These are phyloP conservation scores for Xylaria sp. DNA, from an alignment of 2,329 filamentous ascomycete species.

Conservation along the genomic window DNA sequence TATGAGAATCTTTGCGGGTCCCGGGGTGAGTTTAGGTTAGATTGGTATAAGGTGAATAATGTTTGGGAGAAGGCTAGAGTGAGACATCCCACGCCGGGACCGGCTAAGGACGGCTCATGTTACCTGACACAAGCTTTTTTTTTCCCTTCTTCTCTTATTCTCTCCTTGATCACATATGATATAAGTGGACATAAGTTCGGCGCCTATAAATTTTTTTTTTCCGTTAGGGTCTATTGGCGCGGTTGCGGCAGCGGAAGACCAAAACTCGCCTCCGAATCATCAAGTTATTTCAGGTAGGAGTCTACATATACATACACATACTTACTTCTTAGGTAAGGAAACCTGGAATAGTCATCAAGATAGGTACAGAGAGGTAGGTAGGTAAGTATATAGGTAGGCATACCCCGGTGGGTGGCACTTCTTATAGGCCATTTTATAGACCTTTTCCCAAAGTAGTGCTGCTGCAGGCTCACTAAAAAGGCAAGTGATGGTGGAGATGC, in stretches of 20 bases:
- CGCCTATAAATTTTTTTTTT: too few species aligned
- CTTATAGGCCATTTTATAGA: background rate
- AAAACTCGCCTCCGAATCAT: too few species aligned
- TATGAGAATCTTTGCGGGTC: background rate
- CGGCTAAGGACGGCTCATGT: constrained; percentile 25
- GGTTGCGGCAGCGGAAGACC: too few species aligned
- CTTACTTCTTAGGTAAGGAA: too few species aligned
- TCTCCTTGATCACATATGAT: background rate
- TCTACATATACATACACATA: too few species aligned
- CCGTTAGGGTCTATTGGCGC: too few species aligned
- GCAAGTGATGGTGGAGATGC: constrained; percentile 37
- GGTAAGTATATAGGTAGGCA: background rate
- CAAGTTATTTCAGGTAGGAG: too few species aligned
- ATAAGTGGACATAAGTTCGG: too few species aligned
- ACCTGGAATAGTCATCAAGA: too few species aligned
- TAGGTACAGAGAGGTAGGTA: background rate
- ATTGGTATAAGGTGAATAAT: background rate
- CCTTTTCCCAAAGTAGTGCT: constrained; percentile 2
- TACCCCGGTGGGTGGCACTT: background rate
- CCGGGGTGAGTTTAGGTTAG: background rate
- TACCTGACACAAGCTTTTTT: constrained; percentile 17
- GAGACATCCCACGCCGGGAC: constrained; percentile 15
- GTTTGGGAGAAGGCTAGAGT: too few species aligned
- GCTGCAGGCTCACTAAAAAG: constrained; percentile 34
- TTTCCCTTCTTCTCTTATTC: background rate